These are phyloP conservation scores for Cystobasidium ongulense DNA, from an alignment of 768 basidiomycete genomes.

Conservation along the genomic window DNA sequence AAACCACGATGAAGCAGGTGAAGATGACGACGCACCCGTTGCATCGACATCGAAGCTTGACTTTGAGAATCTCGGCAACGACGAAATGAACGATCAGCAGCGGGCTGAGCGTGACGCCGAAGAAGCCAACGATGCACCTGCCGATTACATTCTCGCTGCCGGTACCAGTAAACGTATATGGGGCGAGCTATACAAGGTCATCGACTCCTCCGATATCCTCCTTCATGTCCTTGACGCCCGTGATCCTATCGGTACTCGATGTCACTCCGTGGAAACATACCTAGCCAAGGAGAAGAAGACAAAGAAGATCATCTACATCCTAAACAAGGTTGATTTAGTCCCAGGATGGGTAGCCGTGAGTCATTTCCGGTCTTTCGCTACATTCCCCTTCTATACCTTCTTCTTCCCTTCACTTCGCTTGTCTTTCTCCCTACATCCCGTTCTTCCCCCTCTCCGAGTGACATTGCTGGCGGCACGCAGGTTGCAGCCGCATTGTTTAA, in stretches of 20 bases:
- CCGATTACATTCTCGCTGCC: conserved; percentile 59
- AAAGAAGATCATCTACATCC: conserved; percentile 90
- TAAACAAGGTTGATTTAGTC: conserved; percentile 98
- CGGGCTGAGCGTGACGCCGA: conserved; percentile 5
- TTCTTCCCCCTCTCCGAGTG: conserved; percentile 8
- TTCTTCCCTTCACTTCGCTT: background rate
- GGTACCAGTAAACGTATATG: conserved; percentile 93
- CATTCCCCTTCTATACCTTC: conserved; percentile 23
- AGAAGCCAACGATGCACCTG: conserved; percentile 28
- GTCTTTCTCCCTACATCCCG: conserved; percentile 7
- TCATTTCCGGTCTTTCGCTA: conserved; percentile 38
- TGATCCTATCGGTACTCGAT: conserved; percentile 89
- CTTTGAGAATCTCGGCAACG: background rate
- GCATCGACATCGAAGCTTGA: conserved; percentile 2
- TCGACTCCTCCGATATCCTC: conserved; percentile 95
- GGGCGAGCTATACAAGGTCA: conserved; percentile 97
- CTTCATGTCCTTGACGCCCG: conserved; percentile 91
- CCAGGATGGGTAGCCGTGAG: conserved; percentile 97
- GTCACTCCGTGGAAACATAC: conserved; percentile 84
- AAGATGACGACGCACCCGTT: background rate
- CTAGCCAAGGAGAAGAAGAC: conserved; percentile 92
- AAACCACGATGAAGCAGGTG: background rate
- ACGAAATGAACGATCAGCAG: background rate
- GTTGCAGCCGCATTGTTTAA: background rate
- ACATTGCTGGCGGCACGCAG: background rate